Evolutionary conservation across 2,329 filamentous ascomycete genomes (phyloP).

Genomic region (Penicillium sp.): DNA sequence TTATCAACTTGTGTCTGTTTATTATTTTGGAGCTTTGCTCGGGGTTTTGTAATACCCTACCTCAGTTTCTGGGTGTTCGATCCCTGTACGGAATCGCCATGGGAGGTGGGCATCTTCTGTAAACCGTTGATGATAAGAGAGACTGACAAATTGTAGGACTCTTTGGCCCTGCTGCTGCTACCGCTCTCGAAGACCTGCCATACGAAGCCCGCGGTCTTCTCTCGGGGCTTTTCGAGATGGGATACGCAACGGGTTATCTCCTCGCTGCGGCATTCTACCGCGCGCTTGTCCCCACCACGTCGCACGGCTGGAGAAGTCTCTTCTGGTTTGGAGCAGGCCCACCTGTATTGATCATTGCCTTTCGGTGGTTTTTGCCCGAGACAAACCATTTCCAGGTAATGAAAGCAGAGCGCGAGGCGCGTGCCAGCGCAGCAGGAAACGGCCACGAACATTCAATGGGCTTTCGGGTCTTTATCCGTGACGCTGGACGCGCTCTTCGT

Average conservation of each 20-base stretch:
- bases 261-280: conserved; percentile 37
- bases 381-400: conserved; percentile 61
- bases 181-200: conserved; percentile 41
- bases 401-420: conserved; percentile 22
- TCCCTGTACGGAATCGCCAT: conserved; percentile 41
- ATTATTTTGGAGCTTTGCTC: conserved; percentile 39
- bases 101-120: conserved; percentile 25
- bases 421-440: conserved; percentile 2
- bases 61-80: conserved; percentile 38
- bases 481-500: conserved; percentile 22
- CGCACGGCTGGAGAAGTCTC: conserved; percentile 35
- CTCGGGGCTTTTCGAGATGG: conserved; percentile 37
- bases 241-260: conserved; percentile 36
- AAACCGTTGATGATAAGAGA: neutral
- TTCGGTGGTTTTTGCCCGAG: conserved; percentile 71
- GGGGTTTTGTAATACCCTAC: conserved; percentile 36
- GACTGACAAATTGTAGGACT: conserved; percentile 14
- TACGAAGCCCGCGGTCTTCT: conserved; percentile 40
- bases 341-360: conserved; percentile 57
- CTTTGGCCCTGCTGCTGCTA: conserved; percentile 35
- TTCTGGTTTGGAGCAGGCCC: conserved; percentile 41
- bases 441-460: conserved; percentile 4
- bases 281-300: conserved; percentile 34
- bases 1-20: conserved; percentile 36
- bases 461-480: conserved; percentile 16